A percentile compares a stretch with the other conserved stretches of the same genome.
These are phyloP conservation scores for Trametes polyzona DNA, from an alignment of 1,284 basidiomycete genomes.

Conservation along the genomic window DNA sequence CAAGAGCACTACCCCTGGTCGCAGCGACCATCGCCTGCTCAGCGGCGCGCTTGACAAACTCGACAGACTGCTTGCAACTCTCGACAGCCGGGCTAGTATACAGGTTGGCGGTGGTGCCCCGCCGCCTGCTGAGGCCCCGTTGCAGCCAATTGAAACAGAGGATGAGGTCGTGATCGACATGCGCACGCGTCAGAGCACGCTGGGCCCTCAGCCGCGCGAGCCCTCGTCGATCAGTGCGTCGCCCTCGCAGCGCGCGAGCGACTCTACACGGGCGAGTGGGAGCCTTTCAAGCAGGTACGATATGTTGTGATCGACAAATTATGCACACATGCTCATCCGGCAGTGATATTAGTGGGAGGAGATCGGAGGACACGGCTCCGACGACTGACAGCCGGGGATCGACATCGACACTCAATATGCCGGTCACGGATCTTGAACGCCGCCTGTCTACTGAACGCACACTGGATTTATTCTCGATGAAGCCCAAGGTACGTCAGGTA, in stretches of 20 bases:
- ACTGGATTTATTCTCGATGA: constrained; percentile 96
- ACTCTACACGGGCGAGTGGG: constrained; percentile 37
- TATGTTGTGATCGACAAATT: background rate
- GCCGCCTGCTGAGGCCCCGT: constrained; percentile 27
- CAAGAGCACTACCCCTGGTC: constrained; percentile 86
- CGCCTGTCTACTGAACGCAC: constrained; percentile 81
- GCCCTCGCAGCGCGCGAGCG: constrained; percentile 29
- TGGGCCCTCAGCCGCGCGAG: constrained; percentile 21
- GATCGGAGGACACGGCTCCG: constrained; percentile 61
- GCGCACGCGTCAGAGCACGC: constrained; percentile 41
- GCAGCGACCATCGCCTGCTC: constrained; percentile 86
- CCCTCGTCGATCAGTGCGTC: constrained; percentile 8
- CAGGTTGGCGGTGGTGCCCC: constrained; percentile 40
- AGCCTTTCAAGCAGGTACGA: constrained; percentile 63
- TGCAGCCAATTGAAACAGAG: constrained; percentile 40
- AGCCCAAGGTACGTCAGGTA: constrained; percentile 71
- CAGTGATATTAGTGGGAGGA: constrained; percentile 56
- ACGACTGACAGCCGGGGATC: constrained; percentile 59
- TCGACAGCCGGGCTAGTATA: constrained; percentile 62
- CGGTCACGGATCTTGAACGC: constrained; percentile 80
- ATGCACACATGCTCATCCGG: too few relatives aligned
- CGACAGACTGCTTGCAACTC: constrained; percentile 69
- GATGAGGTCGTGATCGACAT: constrained; percentile 61
- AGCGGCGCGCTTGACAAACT: constrained; percentile 83
- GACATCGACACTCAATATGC: constrained; percentile 52